Base-by-base conservation (phyloP, 306 rosid species). In the Cicer chorassanicum region DNA sequence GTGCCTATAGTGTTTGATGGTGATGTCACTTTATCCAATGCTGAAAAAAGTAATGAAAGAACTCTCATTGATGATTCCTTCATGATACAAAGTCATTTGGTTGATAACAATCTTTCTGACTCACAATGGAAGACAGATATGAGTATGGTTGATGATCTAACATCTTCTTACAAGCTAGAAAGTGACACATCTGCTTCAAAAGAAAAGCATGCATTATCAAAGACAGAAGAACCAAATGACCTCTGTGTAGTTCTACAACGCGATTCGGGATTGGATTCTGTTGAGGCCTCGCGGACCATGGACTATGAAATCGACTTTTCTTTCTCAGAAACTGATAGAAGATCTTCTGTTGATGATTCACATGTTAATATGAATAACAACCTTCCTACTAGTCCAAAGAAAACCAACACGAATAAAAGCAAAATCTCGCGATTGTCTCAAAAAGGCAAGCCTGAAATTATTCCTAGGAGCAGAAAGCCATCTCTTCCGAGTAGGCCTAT, bases 11-110 rank as follows among this genome's bases (percentile, higher is more conserved):
- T 61, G 68, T 82, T 86, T 34, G 73, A 82, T 76, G 83, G 77
- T 73, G 89, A 79, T 55, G 57, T 48, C 68, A 48, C 75, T 45
- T 42, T 75, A 19, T 56, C 77, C n/a, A n/a, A 6, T 9, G 46
- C 77, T 11, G 83, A 81, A 29, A 83, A 81, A 62, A 76, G 84
- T 65, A 66, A 49, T 10, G 82, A 53, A 76, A 46, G 67, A 46
- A 53, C 68, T 70, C 60, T 56, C 14, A 15, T 68, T 16, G 93
- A 89, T 81, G 93, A 89, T 74, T 89, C 90, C 64, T 89, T 89
- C 85, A 86, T 89, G 87, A 79, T 89, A 61, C 89, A 81, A 54
- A 76, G 86, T 71, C 87, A 81, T 46, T 71, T 83, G 73, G 77
- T 74, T 2, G 79, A 73, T 45, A 67, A 73, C 53, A 66, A 64